phyloP scores from a whole-genome alignment of 2,329 filamentous ascomycete genomes.

The Talaromyces islandicus region DNA sequence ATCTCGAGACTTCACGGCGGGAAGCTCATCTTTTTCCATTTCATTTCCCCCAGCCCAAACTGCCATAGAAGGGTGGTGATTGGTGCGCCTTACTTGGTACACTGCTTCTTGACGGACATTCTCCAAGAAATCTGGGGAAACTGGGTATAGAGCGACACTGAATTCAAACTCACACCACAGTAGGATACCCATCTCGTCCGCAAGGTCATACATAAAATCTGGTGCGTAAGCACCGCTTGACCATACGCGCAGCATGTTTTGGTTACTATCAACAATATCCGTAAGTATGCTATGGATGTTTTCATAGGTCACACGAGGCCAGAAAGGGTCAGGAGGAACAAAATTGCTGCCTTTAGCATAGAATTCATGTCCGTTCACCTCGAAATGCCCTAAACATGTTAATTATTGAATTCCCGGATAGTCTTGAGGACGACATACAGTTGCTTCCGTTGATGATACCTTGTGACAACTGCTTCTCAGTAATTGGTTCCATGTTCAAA shows the following conservation, averaged over 20 bases:
- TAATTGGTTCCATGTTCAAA: no score
- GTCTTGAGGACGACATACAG: no score
- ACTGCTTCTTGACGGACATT: conserved; percentile 51
- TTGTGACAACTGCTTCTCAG: no score
- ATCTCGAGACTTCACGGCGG: no score
- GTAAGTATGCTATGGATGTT: no score
- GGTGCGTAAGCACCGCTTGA: conserved; percentile 54
- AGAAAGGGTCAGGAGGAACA: no score
- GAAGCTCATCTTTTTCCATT: conserved; percentile 10
- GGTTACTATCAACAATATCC: conserved; percentile 26
- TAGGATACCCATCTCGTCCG: conserved; percentile 55
- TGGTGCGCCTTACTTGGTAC: conserved; percentile 55
- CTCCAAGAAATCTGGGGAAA: conserved; percentile 48
- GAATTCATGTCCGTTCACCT: no score
- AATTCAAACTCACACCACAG: conserved; percentile 62
- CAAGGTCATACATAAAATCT: conserved; percentile 58
- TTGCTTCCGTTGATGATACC: no score
- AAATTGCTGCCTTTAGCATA: no score
- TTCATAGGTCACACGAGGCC: no score
- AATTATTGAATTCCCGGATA: no score
- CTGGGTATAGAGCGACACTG: conserved; percentile 55
- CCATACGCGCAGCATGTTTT: conserved; percentile 62
- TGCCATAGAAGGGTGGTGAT: conserved; percentile 54
- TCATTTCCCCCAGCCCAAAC: conserved; percentile 56
- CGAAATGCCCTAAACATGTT: no score